phyloP scores from a whole-genome alignment of 2,329 filamentous ascomycete genomes.

The Chaetomiaceae sp. region DNA sequence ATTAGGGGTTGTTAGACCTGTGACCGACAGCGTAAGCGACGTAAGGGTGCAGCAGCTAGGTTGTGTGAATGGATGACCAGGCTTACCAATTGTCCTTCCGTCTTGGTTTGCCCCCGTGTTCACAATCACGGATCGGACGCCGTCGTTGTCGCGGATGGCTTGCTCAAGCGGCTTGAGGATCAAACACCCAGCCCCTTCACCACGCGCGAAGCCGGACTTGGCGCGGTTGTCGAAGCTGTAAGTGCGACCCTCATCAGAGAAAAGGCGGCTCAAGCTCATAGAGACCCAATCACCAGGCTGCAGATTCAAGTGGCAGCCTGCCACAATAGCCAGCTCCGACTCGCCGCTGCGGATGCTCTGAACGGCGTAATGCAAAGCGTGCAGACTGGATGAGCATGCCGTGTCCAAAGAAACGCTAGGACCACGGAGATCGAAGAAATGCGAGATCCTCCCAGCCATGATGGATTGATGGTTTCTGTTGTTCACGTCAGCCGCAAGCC shows the following conservation, averaged over 20 bases:
- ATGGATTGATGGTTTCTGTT: no score
- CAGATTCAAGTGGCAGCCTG: background rate
- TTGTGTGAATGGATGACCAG: no score
- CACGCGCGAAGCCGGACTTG: background rate
- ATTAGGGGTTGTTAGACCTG: background rate
- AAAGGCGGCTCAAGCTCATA: no score
- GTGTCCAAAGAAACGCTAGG: constrained; percentile 17
- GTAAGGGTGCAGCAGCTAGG: background rate
- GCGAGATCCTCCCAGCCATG: no score
- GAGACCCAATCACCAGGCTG: background rate
- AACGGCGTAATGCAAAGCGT: constrained; percentile 26
- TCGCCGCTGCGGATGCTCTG: background rate
- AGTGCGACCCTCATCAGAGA: background rate
- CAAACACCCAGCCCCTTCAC: background rate
- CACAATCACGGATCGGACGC: constrained; percentile 30
- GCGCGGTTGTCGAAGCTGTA: background rate
- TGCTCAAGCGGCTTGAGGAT: constrained; percentile 14
- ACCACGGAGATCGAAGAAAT: constrained; percentile 26
- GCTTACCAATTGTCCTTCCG: constrained; percentile 7
- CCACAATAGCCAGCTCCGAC: background rate
- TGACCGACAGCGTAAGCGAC: background rate
- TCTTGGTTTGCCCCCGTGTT: constrained; percentile 20
- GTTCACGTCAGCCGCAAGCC: no score
- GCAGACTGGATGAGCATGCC: constrained; percentile 14
- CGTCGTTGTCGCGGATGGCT: constrained; percentile 25